Conservation (phyloP, 805 yeast species). For the Barnettozyma vustinii region DNA sequence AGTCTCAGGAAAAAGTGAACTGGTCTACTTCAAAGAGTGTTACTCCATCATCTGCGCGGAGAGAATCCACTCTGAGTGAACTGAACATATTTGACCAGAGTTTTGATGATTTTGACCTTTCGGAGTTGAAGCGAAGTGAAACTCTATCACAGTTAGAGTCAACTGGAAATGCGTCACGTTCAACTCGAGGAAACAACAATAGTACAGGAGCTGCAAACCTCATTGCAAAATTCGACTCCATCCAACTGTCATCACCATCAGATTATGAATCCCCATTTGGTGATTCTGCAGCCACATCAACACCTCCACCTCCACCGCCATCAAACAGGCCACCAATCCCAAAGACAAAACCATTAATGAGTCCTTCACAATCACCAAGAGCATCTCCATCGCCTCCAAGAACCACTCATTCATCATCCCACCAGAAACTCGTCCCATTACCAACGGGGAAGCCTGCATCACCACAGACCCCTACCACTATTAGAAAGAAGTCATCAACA, state of each 20-base stretch:
- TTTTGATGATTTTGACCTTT: conserved; percentile 21
- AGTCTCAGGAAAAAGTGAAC: conserved; percentile 4
- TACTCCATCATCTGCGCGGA: not conserved
- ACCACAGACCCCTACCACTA: not conserved
- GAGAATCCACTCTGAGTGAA: conserved; percentile 11
- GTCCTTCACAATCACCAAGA: conserved; percentile 6
- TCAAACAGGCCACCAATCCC: conserved; percentile 8
- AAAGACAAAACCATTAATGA: conserved; percentile 4
- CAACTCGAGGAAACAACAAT: conserved; percentile 12
- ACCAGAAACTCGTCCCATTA: not conserved
- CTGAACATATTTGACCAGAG: conserved; percentile 21
- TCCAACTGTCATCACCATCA: conserved; percentile 1
- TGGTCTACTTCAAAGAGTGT: conserved; percentile 24
- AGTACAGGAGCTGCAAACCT: not conserved
- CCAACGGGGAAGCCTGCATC: not conserved
- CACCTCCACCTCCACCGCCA: not conserved
- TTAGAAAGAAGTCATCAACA: conserved; percentile 2
- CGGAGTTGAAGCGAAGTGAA: conserved; percentile 19
- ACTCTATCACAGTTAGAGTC: conserved; percentile 24
- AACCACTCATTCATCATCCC: not conserved
- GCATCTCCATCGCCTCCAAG: not conserved
- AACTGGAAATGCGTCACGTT: conserved; percentile 16
- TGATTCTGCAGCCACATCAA: not conserved
- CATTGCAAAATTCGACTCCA: not conserved
- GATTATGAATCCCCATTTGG: not conserved